Percentiles rank a stretch among this genome's conserved stretches.
Evolutionary conservation across 768 basidiomycete genomes (phyloP).

Genomic region (Russula dissimulans): DNA sequence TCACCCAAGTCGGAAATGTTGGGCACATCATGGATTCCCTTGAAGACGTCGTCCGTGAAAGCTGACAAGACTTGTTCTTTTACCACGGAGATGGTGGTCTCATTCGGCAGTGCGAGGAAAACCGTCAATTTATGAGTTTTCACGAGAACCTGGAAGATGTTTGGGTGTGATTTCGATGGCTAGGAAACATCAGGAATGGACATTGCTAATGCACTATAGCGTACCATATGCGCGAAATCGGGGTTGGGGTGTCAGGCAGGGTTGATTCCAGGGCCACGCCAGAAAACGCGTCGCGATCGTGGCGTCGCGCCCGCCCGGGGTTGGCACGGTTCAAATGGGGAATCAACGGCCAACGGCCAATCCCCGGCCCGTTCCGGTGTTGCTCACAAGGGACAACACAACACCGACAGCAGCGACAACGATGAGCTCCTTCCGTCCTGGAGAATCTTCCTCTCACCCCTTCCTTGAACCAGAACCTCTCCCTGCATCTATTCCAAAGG

Average conservation of each 20-base stretch:
- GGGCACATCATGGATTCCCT: slow-evolving; percentile 30
- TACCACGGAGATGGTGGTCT: slow-evolving; percentile 44
- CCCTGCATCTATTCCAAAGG: slow-evolving; percentile 60
- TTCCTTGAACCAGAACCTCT: slow-evolving; percentile 60
- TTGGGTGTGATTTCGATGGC: slow-evolving; percentile 50
- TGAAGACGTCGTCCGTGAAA: slow-evolving; percentile 39
- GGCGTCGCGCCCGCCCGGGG: not conserved
- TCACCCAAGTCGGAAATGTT: slow-evolving; percentile 32
- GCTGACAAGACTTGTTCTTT: slow-evolving; percentile 59
- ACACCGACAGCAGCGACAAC: slow-evolving; percentile 22
- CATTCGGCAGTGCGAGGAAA: slow-evolving; percentile 46
- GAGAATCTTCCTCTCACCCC: slow-evolving; percentile 38
- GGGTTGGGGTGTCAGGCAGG: not conserved
- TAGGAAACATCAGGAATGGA: slow-evolving; percentile 18
- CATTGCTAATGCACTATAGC: not conserved
- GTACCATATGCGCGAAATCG: slow-evolving; percentile 6
- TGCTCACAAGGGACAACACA: not conserved
- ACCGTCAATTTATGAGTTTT: slow-evolving; percentile 68
- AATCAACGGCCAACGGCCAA: too few relatives aligned
- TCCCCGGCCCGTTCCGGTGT: too few relatives aligned
- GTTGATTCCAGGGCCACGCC: too few relatives aligned
- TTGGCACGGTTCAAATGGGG: too few relatives aligned
- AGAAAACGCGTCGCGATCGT: not conserved
- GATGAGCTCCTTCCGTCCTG: slow-evolving; percentile 47
- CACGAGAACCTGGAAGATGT: slow-evolving; percentile 57